These are phyloP conservation scores for Flueggea neowawraea DNA, from an alignment of 441 rosid genomes.

Conservation along the genomic window DNA sequence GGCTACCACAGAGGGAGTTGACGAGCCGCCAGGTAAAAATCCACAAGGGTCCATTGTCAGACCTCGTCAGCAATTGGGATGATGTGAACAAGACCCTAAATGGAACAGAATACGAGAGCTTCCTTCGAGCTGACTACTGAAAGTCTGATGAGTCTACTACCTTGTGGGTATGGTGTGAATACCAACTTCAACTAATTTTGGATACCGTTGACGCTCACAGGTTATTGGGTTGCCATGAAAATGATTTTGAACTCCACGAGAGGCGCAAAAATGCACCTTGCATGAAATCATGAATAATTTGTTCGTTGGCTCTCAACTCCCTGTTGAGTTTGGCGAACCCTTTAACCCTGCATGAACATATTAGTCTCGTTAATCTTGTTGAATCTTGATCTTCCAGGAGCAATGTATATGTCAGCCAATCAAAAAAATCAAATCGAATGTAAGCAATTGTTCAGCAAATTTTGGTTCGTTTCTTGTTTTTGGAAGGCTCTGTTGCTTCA, in stretches of 20 bases:
- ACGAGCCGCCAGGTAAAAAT: constrained; percentile 90
- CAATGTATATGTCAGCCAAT: constrained; percentile 24
- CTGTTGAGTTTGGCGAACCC: too few relatives aligned
- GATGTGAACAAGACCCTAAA: constrained; percentile 61
- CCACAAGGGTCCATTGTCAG: constrained; percentile 68
- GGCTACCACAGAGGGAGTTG: constrained; percentile 57
- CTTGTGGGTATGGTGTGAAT: constrained; percentile 21
- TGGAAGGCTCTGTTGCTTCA: too few relatives aligned
- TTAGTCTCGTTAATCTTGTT: too few relatives aligned
- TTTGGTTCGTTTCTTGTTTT: too few relatives aligned
- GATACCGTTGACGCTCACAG: neutral
- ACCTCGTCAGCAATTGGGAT: constrained; percentile 74
- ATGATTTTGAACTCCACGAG: too few relatives aligned
- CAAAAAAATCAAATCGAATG: constrained; percentile 7
- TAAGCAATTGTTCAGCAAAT: constrained; percentile 11
- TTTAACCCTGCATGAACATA: too few relatives aligned
- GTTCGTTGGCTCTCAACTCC: too few relatives aligned
- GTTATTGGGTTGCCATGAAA: too few relatives aligned
- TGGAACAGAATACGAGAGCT: constrained; percentile 69
- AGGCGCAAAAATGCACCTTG: too few relatives aligned
- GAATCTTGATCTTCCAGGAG: too few relatives aligned
- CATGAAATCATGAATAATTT: too few relatives aligned
- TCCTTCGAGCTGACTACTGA: constrained; percentile 55
- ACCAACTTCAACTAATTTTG: constrained; percentile 23
- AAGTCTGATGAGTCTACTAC: constrained; percentile 12